Evolutionary conservation across 164 flowering plant species (phyloP), one percentile per base, ranked within the genome.

Genomic region (Magnolia kwangsiensis): DNA sequence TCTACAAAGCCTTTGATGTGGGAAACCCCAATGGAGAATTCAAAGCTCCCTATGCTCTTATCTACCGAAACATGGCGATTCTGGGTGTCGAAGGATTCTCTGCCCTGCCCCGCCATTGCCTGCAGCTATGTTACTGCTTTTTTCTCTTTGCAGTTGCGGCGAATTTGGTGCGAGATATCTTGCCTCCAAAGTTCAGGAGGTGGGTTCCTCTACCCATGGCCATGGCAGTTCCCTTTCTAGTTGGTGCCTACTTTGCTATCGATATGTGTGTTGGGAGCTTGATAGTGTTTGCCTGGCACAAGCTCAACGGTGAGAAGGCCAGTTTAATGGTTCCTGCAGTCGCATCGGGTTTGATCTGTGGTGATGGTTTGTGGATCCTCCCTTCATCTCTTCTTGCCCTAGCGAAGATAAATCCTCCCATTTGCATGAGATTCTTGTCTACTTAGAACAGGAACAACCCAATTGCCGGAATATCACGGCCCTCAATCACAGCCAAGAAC

Each of bases 261-360:
- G 99, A 95, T 72, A 95, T 95, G 99, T 90, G 96, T 51, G 71
- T 93, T 50, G 99, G 99, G 76, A 93, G 91, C 77, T 75, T 96
- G 82, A 58, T 88, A 50, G 97, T 94, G 83, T 91, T 88, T 55
- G 79, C 80, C 14, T 93, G 98, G 99, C 85, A 87, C 73, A 90
- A 81, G 74, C 21, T 93, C 8, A 82, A 89, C 64, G 74, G 78
- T n/a, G 80, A 74, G 50, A 84, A 84, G 80, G 99, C 99, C 19
- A 74, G 69, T 58, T 21, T 91, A 72, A 88, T 95, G 83, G 80
- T 81, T 77, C 84, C 84, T 45, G 86, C 84, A 18, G 82, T 81
- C 55, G 84, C 86, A 67, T 84, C 97, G 1, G 98, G 86, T 78
- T 76, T 84, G 24, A 81, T 84, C 50, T 83, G 86, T 71, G 86